Evolutionary conservation across 768 basidiomycete species (phyloP), one percentile per base, ranked within the genome.

Genomic region (Hygrophorus russula): DNA sequence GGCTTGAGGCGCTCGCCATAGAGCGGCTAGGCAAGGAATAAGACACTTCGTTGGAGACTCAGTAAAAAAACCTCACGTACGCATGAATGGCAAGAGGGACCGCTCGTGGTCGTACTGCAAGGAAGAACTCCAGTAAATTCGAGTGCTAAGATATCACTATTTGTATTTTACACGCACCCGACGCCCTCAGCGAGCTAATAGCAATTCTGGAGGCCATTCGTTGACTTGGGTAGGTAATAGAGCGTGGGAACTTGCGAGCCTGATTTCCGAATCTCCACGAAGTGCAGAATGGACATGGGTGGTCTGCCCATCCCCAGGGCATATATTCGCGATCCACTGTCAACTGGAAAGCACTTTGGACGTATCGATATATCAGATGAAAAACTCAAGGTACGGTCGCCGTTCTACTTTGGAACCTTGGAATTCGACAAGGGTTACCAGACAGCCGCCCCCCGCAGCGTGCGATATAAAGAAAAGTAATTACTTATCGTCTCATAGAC

Each of bases 161-260:
- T 24, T n/a, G n/a, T n/a, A 24, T 24, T 24, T 24, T 24, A 41
- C 11, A 55, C 71, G 48, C 49, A 79, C 81, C 74, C 53, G 74
- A 74, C 46, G 71, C 72, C 63, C 76, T 69, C 57, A 83, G 65
- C 40, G 80, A 66, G 68, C 64, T 73, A 53, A 80, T 59, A 61
- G 77, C 79, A 64, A 82, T 74, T 71, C 78, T 76, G 59, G 80
- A 79, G 51, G 79, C 78, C 80, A 82, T 82, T 24, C 7, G 24
- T 7, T 24, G 24, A 7, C 24, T 24, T 24, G 24, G 24, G 24
- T 24, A 7, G 24, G 24, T 24, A 24, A 24, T 24, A 24, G 7
- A 24, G 24, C 24, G 24, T 24, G 24, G 24, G 24, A 24, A 24
- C 24, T 24, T n/a, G 7, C 24, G 7, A 24, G 24, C 7, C 24